Evolutionary conservation across 2,329 filamentous ascomycete genomes (phyloP).

Genomic region (Nannizziopsis arthrosporioides): DNA sequence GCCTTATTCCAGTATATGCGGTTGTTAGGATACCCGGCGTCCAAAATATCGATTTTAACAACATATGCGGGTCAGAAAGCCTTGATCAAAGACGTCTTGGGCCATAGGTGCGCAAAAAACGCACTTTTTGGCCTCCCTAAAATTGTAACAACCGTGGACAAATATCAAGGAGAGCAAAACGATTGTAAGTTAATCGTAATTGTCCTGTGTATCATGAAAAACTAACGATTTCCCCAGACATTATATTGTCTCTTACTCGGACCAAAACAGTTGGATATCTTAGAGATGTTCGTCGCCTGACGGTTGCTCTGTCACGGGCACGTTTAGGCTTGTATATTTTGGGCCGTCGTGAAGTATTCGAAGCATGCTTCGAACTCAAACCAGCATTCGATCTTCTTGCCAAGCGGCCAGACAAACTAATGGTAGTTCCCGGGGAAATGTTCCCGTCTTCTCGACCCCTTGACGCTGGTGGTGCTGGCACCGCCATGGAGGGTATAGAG

Average conservation of each 20-base stretch:
- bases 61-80: constrained; percentile 90
- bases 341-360: constrained; percentile 77
- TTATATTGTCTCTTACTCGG: constrained; percentile 84
- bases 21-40: constrained; percentile 77
- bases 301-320: constrained; percentile 85
- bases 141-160: constrained; percentile 89
- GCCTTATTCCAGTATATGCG: constrained; percentile 97
- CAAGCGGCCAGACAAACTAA: constrained; percentile 65
- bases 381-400: constrained; percentile 74
- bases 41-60: constrained; percentile 74
- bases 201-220: background rate
- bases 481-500: constrained; percentile 79
- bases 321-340: constrained; percentile 85
- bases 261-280: constrained; percentile 85
- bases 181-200: constrained; percentile 57
- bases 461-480: constrained; percentile 37
- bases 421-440: constrained; percentile 74
- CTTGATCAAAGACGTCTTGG: constrained; percentile 74
- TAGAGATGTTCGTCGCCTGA: constrained; percentile 82
- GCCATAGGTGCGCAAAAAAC: constrained; percentile 70
- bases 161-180: constrained; percentile 98
- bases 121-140: constrained; percentile 78
- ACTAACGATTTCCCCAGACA: constrained; percentile 44
- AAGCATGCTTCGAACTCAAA: constrained; percentile 74
- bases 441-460: constrained; percentile 54